These are phyloP conservation scores for Scytalidium lignicola DNA, from an alignment of 2,329 filamentous ascomycete species.

Conservation along the genomic window DNA sequence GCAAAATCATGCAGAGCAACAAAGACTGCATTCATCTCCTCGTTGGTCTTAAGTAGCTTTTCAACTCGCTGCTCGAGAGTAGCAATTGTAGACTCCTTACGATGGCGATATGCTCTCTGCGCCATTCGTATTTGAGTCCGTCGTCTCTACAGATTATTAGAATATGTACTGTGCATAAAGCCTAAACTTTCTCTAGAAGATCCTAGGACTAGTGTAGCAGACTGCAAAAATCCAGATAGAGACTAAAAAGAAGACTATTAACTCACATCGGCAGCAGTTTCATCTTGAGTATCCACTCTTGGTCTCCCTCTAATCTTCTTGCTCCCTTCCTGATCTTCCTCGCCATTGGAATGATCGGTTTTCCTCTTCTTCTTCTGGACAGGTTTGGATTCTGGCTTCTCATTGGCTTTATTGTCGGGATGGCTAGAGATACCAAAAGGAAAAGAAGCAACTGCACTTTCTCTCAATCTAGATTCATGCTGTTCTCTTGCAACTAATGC, in stretches of 20 bases:
- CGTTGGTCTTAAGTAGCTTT: conserved; percentile 62
- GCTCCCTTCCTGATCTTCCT: conserved; percentile 40
- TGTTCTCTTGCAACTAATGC: conserved; percentile 12
- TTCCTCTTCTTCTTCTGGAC: conserved; percentile 31
- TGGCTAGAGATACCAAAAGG: conserved; percentile 19
- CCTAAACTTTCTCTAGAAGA: not conserved
- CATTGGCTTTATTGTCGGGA: conserved; percentile 5
- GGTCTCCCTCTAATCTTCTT: conserved; percentile 69
- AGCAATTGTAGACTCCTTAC: conserved; percentile 78
- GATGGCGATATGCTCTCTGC: conserved; percentile 76
- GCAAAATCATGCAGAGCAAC: conserved; percentile 60
- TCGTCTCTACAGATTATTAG: conserved; percentile 52
- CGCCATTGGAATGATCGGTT: conserved; percentile 24
- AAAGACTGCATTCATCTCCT: conserved; percentile 71
- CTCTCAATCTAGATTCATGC: conserved; percentile 5
- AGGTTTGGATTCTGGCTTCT: conserved; percentile 16
- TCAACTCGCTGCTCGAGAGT: conserved; percentile 66
- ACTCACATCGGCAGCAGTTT: conserved; percentile 74
- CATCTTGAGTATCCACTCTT: conserved; percentile 69
- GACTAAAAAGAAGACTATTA: conserved; percentile 1
- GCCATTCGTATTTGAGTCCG: conserved; percentile 84
- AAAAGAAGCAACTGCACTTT: conserved; percentile 12
- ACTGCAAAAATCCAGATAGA: conserved; percentile 4
- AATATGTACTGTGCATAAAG: not conserved
- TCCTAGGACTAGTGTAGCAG: conserved; percentile 1